Evolutionary conservation across 768 basidiomycete genomes (phyloP), one percentile per base, ranked within the genome.

Genomic region (Serendipita sp.): DNA sequence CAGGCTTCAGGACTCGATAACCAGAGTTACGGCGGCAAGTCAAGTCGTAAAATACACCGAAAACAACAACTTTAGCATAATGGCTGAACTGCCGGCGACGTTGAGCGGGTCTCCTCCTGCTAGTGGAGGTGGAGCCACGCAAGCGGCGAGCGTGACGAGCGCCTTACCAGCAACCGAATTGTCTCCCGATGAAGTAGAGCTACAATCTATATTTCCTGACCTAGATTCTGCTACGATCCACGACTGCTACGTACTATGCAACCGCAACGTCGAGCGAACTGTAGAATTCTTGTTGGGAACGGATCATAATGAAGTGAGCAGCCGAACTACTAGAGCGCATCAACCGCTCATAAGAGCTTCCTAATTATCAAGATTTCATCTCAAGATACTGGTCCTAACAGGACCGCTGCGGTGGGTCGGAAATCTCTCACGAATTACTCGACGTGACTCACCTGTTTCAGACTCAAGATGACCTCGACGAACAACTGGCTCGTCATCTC

Each of bases 131-230:
- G 18, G 8, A 50, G 48, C 48, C 55, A 60, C 23, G 27, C 27
- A 10, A 37, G 55, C 55, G 18, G 10, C 55, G 34, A 23, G 4
- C 18, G 8, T n/a, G 27, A 60, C 55, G 27, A 52, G n/a, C 48
- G 31, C 55, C 34, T 8, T 29, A 29, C 5, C 55, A 10, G 8
- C 55, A n/a, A 23, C 33, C n/a, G 55, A 60, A 16, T 29, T 27
- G 16, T 29, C 27, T 36, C 27, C 16, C 8, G 55, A 60, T 37
- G 55, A 60, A 60, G 5, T n/a, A 4, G 16, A 60, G n/a, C 29
- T 60, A 8, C 55, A 60, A 36, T 60, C 55, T 37, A 60, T 60
- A 31, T 60, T 60, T 36, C 55, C 55, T 33, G 55, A 60, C 55
- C 36, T 60, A 34, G 55, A 60, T n/a, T 10, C 16, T 3, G 33